Percentiles rank a stretch among this genome's conserved stretches.
phyloP scores from a whole-genome alignment of 2,329 filamentous ascomycete species.

The Hypoxylon sp. region DNA sequence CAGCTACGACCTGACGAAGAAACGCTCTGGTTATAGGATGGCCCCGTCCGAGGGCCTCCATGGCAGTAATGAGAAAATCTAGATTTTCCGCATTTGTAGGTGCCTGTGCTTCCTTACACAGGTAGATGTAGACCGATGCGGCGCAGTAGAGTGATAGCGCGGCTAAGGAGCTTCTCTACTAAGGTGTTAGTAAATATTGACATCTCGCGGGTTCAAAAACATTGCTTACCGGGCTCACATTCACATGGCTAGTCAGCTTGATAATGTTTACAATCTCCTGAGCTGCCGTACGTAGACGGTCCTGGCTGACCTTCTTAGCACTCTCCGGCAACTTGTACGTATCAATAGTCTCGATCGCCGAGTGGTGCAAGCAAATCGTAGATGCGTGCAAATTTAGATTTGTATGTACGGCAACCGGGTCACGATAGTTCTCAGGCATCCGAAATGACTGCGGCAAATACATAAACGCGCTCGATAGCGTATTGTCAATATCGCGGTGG shows the following conservation, averaged over 20 bases:
- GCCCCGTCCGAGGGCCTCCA: constrained; percentile 80
- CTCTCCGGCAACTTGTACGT: constrained; percentile 75
- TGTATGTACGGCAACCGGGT: constrained; percentile 82
- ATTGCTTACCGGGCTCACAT: constrained; percentile 73
- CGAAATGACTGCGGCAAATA: constrained; percentile 82
- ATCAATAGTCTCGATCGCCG: constrained; percentile 86
- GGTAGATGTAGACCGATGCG: constrained; percentile 85
- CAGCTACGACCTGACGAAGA: constrained; percentile 86
- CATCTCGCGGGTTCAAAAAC: background rate
- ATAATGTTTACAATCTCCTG: constrained; percentile 89
- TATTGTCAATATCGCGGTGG: constrained; percentile 86
- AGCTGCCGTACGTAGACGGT: constrained; percentile 82
- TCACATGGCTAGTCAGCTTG: constrained; percentile 80
- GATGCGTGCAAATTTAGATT: constrained; percentile 93
- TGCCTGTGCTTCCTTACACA: constrained; percentile 69
- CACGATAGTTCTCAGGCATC: constrained; percentile 76
- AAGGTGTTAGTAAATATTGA: constrained; percentile 25
- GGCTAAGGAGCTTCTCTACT: constrained; percentile 81
- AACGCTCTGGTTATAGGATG: constrained; percentile 87
- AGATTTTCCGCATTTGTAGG: constrained; percentile 66
- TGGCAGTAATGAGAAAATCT: constrained; percentile 82
- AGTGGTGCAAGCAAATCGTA: constrained; percentile 89
- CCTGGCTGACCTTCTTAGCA: constrained; percentile 78
- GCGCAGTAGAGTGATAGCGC: constrained; percentile 90
- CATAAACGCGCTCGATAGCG: constrained; percentile 82